Evolutionary conservation across 192 early-diverging fungal species (phyloP), one percentile per base, ranked within the genome.

Genomic region (Entomortierella lignicola): DNA sequence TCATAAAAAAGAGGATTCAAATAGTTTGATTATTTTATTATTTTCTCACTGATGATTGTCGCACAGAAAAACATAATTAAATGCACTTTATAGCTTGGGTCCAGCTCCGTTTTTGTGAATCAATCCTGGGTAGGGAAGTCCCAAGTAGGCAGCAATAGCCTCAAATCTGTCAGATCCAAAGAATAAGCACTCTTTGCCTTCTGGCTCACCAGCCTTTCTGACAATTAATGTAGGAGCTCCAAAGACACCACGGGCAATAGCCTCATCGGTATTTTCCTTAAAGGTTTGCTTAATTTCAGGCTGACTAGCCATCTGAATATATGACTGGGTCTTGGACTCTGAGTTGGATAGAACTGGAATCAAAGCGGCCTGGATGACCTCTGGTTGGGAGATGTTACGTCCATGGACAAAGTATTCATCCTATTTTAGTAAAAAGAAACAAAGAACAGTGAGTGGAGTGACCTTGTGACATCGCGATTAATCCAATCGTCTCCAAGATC

Each of bases 91-190:
- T 32, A 69, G 34, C 58, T 77, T 69, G 21, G 58, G 51, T 31
- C 23, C 27, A 55, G 3, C 74, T 61, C 39, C 27, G 11, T 4
- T 74, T 42, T 50, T 81, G 58, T 80, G 63, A 27, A 67, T 15
- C 10, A 81, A 56, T 44, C 58, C 72, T 15, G 74, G 42, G 30
- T 77, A 62, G 15, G 74, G 71, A n/a, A 74, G 54, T 5, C 44
- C 61, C 42, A 82, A 66, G 60, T 66, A 82, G 63, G 34, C 67
- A 25, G 52, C 80, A 10, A 37, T 86, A 77, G 25, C 84, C 83
- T 66, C 83, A 21, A 87, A 65, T 7, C 85, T 77, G 64, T 89
- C 88, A 42, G 85, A 86, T 55, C 88, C 88, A 86, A 86, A 89
- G 72, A 87, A 89, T 54, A 86, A 66, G 51, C 80, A 71, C 39